Percentiles rank a stretch among this genome's conserved stretches.
phyloP scores from a whole-genome alignment of 2,329 filamentous ascomycete genomes.

The Dendrostoma leiphaemia region DNA sequence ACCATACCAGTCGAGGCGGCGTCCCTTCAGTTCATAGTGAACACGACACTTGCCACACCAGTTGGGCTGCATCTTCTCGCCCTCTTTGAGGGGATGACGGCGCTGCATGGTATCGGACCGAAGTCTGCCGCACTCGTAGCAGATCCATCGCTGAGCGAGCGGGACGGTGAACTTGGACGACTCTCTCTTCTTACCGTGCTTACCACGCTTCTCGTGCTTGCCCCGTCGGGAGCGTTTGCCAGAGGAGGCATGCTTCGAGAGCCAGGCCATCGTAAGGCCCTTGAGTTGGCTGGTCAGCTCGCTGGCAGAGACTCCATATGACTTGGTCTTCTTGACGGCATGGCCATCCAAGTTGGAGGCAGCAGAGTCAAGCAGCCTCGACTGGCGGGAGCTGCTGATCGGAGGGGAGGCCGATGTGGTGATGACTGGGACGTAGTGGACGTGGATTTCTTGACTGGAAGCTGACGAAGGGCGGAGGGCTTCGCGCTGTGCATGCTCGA shows the following conservation, averaged over 20 bases:
- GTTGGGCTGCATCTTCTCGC: slow-evolving; percentile 30
- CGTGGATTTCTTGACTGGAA: slow-evolving; percentile 11
- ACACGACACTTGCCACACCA: slow-evolving; percentile 36
- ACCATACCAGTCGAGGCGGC: slow-evolving; percentile 5
- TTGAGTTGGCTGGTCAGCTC: slow-evolving; percentile 8
- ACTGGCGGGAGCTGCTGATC: not conserved
- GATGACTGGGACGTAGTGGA: slow-evolving; percentile 14
- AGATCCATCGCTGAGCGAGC: slow-evolving; percentile 32
- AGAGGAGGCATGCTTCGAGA: slow-evolving; percentile 2
- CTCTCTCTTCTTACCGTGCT: slow-evolving; percentile 16
- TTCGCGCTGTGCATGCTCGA: slow-evolving; percentile 11
- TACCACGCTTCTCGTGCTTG: slow-evolving; percentile 14
- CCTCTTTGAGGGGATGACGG: slow-evolving; percentile 29
- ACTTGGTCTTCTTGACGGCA: not conserved
- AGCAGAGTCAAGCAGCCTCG: not conserved
- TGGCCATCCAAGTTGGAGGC: not conserved
- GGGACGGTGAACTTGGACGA: slow-evolving; percentile 4
- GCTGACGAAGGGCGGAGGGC: slow-evolving; percentile 7
- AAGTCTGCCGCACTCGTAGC: slow-evolving; percentile 38
- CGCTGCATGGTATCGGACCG: slow-evolving; percentile 39
- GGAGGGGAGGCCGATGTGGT: slow-evolving; percentile 10
- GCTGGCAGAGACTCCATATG: not conserved
- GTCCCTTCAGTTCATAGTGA: slow-evolving; percentile 1
- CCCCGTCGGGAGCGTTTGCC: slow-evolving; percentile 2
- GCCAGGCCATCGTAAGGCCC: not conserved